Percentiles rank a stretch among this genome's conserved stretches.
phyloP scores from a whole-genome alignment of 345 rosid species.

The Populus tremula region DNA sequence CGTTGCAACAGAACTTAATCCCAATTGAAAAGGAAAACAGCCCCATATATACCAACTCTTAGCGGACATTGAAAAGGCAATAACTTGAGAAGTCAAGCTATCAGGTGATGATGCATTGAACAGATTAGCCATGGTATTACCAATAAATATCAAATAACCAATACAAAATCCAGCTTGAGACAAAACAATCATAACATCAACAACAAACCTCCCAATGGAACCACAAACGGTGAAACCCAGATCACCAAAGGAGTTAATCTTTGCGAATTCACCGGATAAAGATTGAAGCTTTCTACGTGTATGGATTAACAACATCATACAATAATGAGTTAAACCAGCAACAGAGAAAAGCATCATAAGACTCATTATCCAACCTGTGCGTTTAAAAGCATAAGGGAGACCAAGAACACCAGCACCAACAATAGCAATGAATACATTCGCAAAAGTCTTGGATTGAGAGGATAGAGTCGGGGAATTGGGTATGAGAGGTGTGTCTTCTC shows the following conservation, averaged over 20 bases:
- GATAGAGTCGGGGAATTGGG: slow-evolving; percentile 45
- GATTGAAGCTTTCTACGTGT: slow-evolving; percentile 76
- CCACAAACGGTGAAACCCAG: slow-evolving; percentile 81
- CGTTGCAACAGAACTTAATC: slow-evolving; percentile 62
- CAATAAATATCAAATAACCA: slow-evolving; percentile 77
- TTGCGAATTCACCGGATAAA: slow-evolving; percentile 32
- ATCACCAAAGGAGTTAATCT: slow-evolving; percentile 71
- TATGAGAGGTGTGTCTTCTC: slow-evolving; percentile 73
- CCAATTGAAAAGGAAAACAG: slow-evolving; percentile 80
- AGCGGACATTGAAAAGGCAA: slow-evolving; percentile 37
- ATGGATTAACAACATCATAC: slow-evolving; percentile 77
- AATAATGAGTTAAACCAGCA: slow-evolving; percentile 50
- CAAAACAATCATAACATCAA: slow-evolving; percentile 63
- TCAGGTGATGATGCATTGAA: slow-evolving; percentile 27
- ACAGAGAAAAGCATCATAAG: slow-evolving; percentile 61
- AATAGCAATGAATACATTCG: slow-evolving; percentile 81
- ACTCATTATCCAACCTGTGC: slow-evolving; percentile 81
- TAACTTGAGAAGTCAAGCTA: slow-evolving; percentile 26
- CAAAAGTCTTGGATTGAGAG: slow-evolving; percentile 69
- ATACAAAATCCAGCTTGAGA: slow-evolving; percentile 84
- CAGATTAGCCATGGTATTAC: slow-evolving; percentile 51
- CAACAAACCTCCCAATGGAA: slow-evolving; percentile 52
- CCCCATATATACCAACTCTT: slow-evolving; percentile 67
- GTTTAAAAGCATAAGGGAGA: slow-evolving; percentile 82
- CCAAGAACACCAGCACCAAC: slow-evolving; percentile 93